Base-by-base conservation (phyloP, 2,329 filamentous ascomycete genomes). In the Fusarium oligoseptatum region DNA sequence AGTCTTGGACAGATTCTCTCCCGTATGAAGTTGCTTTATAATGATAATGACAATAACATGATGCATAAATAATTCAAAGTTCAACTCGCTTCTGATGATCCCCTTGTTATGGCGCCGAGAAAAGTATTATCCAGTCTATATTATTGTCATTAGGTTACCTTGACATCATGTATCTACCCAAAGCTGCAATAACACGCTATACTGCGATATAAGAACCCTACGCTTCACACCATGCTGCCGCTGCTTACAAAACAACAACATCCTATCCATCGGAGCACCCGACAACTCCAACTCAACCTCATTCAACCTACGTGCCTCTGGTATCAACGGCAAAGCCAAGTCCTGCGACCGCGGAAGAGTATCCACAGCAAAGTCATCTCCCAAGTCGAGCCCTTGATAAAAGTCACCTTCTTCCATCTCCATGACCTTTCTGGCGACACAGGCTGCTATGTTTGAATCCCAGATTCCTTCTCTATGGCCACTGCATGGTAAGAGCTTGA, bases 391-490 rank as follows among this genome's bases (percentile, higher is more conserved):
- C 2, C 48, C 72, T 5, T 50, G 7, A 11, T 78, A 77, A 34
- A 78, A 78, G 11, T 67, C 57, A 12, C 71, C 60, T 27, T 85
- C 84, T 55, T 86, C 85, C 14, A 85, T 72, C 52, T 81, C 75
- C 68, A 86, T 79, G 0, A 87, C 78, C 64, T 83, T 82, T 24
- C 73, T 71, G 1, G 81, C 81, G 4, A 86, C 76, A 17, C 72
- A 72, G 1, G 80, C 80, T 3, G 77, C 73, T 6, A 83, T 62
- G 4, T 63, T 75, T 1, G 81, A 67, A 73, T 86, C 83, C 85
- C 85, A 88, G 5, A 87, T 80, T 0, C 83, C 84, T 73, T 87
- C 85, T 22, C 81, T 79, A 48, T 84, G 81, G 3, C 76, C 71
- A 1, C 73, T 66, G 2, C 70, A 68, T 20, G 76, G 75, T 0